These are phyloP conservation scores for Hydnomerulius pinastri DNA, from an alignment of 768 basidiomycete genomes.

Conservation along the genomic window DNA sequence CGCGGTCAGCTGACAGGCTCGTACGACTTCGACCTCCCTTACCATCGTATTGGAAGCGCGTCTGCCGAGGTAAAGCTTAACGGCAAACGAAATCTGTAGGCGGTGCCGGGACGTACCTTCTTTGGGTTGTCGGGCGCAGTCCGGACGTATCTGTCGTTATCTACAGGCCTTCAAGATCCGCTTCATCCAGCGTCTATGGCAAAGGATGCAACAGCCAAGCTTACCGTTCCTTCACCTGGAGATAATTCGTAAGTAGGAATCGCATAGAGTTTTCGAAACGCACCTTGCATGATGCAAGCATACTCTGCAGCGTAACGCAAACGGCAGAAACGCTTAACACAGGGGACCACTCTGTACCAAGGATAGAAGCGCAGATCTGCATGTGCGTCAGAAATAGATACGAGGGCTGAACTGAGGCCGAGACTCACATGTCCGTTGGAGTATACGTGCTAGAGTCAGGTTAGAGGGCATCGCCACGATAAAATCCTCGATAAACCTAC, in stretches of 20 bases:
- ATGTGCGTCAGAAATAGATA: slow-evolving; percentile 17
- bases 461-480: slow-evolving; percentile 10
- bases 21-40: slow-evolving; percentile 21
- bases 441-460: slow-evolving; percentile 68
- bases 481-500: slow-evolving; percentile 44
- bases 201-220: slow-evolving; percentile 18
- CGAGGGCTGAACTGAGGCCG: not conserved
- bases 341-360: slow-evolving; percentile 89
- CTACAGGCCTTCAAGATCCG: slow-evolving; percentile 56
- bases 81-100: not conserved
- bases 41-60: slow-evolving; percentile 83
- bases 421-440: slow-evolving; percentile 78
- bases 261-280: not conserved
- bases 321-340: slow-evolving; percentile 82
- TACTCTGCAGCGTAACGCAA: slow-evolving; percentile 86
- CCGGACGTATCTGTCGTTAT: slow-evolving; percentile 82
- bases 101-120: slow-evolving; percentile 53
- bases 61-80: slow-evolving; percentile 43
- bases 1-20: slow-evolving; percentile 15
- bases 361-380: slow-evolving; percentile 87
- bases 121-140: slow-evolving; percentile 84
- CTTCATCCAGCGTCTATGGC: slow-evolving; percentile 8
- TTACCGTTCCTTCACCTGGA: slow-evolving; percentile 64
- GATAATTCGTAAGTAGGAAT: not conserved
- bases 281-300: slow-evolving; percentile 92